These are phyloP conservation scores for Scutellaria minor DNA, from an alignment of 257 asterid genomes.

Conservation along the genomic window DNA sequence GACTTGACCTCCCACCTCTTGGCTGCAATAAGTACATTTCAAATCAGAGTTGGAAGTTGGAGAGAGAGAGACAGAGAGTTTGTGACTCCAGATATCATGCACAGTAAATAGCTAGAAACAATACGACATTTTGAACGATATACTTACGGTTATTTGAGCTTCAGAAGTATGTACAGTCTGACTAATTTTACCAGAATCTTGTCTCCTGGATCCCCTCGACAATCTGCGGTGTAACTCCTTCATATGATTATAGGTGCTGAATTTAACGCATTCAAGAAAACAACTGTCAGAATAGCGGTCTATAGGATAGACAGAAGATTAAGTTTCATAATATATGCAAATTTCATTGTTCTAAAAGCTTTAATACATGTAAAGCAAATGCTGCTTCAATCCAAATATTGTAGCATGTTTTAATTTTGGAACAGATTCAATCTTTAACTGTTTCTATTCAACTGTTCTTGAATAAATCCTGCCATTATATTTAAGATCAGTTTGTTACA, in stretches of 20 bases:
- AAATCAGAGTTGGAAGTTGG: neutral
- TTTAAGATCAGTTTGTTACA: neutral
- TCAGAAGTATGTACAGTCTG: slow-evolving; percentile 32
- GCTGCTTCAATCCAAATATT: neutral
- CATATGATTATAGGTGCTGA: slow-evolving; percentile 61
- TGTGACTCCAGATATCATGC: neutral
- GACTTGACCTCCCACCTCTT: slow-evolving; percentile 23
- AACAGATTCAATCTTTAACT: neutral
- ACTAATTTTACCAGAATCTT: slow-evolving; percentile 21
- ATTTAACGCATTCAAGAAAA: slow-evolving; percentile 4
- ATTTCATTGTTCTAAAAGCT: neutral
- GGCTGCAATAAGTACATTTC: slow-evolving; percentile 39
- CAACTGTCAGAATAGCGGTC: neutral
- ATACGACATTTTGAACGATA: neutral
- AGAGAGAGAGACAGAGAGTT: neutral
- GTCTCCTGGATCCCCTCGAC: slow-evolving; percentile 38
- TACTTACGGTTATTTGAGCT: slow-evolving; percentile 45
- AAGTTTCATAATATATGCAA: neutral
- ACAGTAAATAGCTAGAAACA: too few relatives aligned
- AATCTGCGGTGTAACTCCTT: slow-evolving; percentile 47
- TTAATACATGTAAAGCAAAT: neutral
- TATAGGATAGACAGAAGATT: neutral
- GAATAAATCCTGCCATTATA: too few relatives aligned
- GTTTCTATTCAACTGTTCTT: neutral
- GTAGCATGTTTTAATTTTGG: neutral